Evolutionary conservation across 192 early-diverging fungal genomes (phyloP), one percentile per base, ranked within the genome.

Genomic region (Paraglomus occultum): DNA sequence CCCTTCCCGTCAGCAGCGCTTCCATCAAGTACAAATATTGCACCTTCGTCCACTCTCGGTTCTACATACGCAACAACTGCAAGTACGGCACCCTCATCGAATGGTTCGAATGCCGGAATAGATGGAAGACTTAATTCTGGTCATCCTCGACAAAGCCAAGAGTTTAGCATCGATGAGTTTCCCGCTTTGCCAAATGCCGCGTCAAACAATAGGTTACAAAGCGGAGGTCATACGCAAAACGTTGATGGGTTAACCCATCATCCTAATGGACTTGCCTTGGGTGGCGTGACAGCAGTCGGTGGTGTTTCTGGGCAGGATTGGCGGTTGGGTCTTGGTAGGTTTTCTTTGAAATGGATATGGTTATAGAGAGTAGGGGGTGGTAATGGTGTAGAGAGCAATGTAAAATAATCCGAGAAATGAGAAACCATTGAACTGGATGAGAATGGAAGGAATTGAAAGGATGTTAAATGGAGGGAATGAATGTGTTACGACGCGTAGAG

Each of bases 101-200:
- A 64, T 57, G 77, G 18, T 12, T 42, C 31, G n/a, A 68, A 68
- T 55, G 66, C 52, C 23, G 31, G 31, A 31, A 31, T 31, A 31
- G 31, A 31, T 31, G 31, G 31, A 31, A 31, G 31, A 31, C 1
- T 31, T 31, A 51, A 51, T 18, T 40, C 51, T 12, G 43, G 51
- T 6, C 74, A 40, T 57, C 73, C 44, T 53, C 74, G 17, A 64
- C 73, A 6, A 72, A 51, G 74, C 6, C 72, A 78, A 46, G 76
- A 80, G 39, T 76, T 76, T 44, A 79, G 71, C 45, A 82, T 76
- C 70, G 78, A 80, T 44, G 78, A 80, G 23, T 80, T 80, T 39
- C 78, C 78, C 8, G 78, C 78, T n/a, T 52, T 80, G 46, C 78
- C 78, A 60, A 75, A 75, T 9, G 75, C 78, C 64, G 74, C 76